phyloP scores from a whole-genome alignment of 192 early-diverging fungal species.

The Mortierella claussenii region DNA sequence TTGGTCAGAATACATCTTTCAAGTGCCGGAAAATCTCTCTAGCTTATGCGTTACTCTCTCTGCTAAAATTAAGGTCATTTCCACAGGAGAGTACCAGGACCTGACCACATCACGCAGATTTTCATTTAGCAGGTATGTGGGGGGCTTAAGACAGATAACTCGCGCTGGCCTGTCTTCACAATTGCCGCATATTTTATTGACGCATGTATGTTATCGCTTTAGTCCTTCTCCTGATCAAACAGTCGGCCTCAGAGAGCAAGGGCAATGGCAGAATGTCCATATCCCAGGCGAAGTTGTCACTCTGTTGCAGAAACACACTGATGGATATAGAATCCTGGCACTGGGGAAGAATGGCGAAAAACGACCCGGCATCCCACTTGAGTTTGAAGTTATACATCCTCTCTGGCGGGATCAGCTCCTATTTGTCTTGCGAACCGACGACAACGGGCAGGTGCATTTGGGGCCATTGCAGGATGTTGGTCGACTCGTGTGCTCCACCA shows the following conservation, averaged over 20 bases:
- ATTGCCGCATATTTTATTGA: not conserved
- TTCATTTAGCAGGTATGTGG: slow-evolving; percentile 11
- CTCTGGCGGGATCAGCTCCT: slow-evolving; percentile 2
- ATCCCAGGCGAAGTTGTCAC: slow-evolving; percentile 34
- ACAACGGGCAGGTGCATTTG: slow-evolving; percentile 50
- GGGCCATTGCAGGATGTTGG: slow-evolving; percentile 41
- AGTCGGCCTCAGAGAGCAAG: slow-evolving; percentile 17
- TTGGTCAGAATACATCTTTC: slow-evolving; percentile 48
- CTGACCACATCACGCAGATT: slow-evolving; percentile 3
- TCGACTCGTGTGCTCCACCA: slow-evolving; percentile 9
- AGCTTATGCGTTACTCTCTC: slow-evolving; percentile 20
- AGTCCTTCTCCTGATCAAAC: slow-evolving; percentile 18
- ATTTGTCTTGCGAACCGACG: slow-evolving; percentile 42
- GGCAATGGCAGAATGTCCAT: not conserved
- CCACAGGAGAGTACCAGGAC: slow-evolving; percentile 29
- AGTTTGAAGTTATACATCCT: slow-evolving; percentile 28
- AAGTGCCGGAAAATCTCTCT: slow-evolving; percentile 47
- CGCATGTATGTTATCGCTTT: not conserved
- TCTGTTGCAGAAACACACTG: slow-evolving; percentile 14
- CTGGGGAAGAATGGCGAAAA: slow-evolving; percentile 58
- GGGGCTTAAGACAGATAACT: not conserved
- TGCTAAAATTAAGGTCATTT: slow-evolving; percentile 51
- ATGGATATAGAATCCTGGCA: slow-evolving; percentile 46
- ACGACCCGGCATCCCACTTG: slow-evolving; percentile 17
- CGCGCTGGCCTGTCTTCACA: not conserved